Conservation (phyloP, 2,329 filamentous ascomycete species). For the Sporothrix pallida region DNA sequence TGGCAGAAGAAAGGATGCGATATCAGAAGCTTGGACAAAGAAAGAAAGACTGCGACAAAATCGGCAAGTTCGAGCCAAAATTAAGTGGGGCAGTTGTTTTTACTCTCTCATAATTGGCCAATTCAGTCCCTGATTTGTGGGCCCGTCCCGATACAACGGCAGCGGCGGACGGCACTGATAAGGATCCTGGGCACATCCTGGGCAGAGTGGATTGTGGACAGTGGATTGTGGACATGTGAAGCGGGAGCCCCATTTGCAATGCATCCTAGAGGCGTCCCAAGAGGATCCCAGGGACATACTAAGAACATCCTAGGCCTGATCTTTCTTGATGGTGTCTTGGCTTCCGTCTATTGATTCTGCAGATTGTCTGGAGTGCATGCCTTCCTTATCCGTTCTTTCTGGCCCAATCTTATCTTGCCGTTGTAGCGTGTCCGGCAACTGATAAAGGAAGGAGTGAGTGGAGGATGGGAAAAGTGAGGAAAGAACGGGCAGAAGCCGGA, state of each 20-base stretch:
- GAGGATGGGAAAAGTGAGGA: neutral
- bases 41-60: neutral
- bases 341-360: too few relatives aligned
- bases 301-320: too few relatives aligned
- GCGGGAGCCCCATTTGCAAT: too few relatives aligned
- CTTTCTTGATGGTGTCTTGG: neutral
- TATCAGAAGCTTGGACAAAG: neutral
- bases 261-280: too few relatives aligned
- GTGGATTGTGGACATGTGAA: too few relatives aligned
- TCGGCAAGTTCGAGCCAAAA: neutral
- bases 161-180: neutral
- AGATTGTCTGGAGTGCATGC: too few relatives aligned
- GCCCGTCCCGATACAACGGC: neutral
- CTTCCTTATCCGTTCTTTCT: neutral
- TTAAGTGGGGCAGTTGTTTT: neutral
- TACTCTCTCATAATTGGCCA: neutral
- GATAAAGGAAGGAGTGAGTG: neutral
- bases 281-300: too few relatives aligned
- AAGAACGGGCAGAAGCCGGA: neutral
- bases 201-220: neutral
- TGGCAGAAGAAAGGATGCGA: neutral
- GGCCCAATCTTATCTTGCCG: neutral
- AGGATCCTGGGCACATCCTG: neutral
- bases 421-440: conserved; percentile 18
- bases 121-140: neutral